phyloP scores from a whole-genome alignment of 305 asterid species.

The Euphrasia arctica region DNA sequence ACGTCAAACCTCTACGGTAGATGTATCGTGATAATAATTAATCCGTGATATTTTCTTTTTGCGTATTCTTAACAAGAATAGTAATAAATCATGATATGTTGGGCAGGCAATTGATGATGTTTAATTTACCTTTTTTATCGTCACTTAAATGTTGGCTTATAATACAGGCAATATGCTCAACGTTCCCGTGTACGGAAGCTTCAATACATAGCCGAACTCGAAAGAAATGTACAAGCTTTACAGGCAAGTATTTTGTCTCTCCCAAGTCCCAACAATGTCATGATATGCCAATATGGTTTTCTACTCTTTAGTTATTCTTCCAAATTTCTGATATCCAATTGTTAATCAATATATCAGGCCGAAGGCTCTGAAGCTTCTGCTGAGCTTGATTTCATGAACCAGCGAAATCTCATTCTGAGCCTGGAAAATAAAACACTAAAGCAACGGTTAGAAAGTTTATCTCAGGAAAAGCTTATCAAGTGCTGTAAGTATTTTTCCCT shows the following conservation, averaged over 20 bases:
- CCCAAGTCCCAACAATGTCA: slow-evolving; percentile 13
- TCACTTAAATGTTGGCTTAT: not conserved
- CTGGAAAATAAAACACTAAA: slow-evolving; percentile 95
- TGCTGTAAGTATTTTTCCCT: slow-evolving; percentile 51
- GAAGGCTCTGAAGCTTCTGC: slow-evolving; percentile 86
- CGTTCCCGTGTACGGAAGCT: slow-evolving; percentile 96
- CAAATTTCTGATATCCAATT: slow-evolving; percentile 19
- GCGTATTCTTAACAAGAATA: not conserved
- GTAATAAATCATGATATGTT: not conserved
- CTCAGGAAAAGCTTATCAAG: slow-evolving; percentile 91
- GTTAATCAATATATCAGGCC: slow-evolving; percentile 49
- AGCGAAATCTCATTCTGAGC: slow-evolving; percentile 78
- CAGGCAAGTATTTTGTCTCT: slow-evolving; percentile 58
- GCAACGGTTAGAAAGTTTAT: slow-evolving; percentile 77
- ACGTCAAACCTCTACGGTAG: not conserved
- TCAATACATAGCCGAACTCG: slow-evolving; percentile 95
- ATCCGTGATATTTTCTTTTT: not conserved
- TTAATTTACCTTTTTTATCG: not conserved
- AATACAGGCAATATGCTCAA: slow-evolving; percentile 93
- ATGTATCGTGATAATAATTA: not conserved
- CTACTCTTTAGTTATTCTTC: slow-evolving; percentile 5
- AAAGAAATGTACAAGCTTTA: slow-evolving; percentile 80
- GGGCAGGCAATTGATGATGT: not conserved
- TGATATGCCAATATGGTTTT: slow-evolving; percentile 9
- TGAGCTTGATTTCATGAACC: slow-evolving; percentile 89